These are phyloP conservation scores for Carallia brachiata DNA, from an alignment of 345 rosid genomes.

Conservation along the genomic window DNA sequence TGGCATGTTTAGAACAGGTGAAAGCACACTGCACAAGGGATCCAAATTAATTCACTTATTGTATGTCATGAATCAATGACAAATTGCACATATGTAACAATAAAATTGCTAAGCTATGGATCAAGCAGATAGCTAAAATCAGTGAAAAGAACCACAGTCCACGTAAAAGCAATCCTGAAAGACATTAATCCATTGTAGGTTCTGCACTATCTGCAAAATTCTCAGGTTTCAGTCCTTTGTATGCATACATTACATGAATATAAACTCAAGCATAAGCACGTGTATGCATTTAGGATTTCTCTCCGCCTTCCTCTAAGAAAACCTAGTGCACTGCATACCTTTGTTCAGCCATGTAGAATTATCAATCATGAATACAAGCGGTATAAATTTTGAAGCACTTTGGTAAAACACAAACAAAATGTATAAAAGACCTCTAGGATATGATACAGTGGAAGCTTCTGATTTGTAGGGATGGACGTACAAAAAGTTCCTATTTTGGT, in stretches of 20 bases:
- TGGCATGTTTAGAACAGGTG: constrained; percentile 95
- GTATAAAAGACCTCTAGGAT: too few species aligned
- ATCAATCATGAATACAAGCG: not conserved
- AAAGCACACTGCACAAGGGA: constrained; percentile 73
- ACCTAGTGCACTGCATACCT: not conserved
- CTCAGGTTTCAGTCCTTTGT: not conserved
- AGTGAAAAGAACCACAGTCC: not conserved
- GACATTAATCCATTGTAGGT: constrained; percentile 6
- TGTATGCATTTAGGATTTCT: not conserved
- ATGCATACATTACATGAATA: not conserved
- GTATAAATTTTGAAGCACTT: not conserved
- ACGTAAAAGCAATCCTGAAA: not conserved
- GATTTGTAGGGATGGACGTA: too few species aligned
- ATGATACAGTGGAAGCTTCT: too few species aligned
- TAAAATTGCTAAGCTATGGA: not conserved
- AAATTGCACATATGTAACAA: not conserved
- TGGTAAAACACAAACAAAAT: not conserved
- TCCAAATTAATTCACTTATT: constrained; percentile 25
- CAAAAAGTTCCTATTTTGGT: too few species aligned
- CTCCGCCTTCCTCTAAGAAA: not conserved
- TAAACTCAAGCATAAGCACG: not conserved
- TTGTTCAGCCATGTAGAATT: not conserved
- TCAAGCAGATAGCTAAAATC: not conserved
- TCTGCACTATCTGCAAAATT: not conserved
- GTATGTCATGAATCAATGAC: constrained; percentile 11